Evolutionary conservation across 1,284 basidiomycete genomes (phyloP).

Genomic region (Naganishia albida): DNA sequence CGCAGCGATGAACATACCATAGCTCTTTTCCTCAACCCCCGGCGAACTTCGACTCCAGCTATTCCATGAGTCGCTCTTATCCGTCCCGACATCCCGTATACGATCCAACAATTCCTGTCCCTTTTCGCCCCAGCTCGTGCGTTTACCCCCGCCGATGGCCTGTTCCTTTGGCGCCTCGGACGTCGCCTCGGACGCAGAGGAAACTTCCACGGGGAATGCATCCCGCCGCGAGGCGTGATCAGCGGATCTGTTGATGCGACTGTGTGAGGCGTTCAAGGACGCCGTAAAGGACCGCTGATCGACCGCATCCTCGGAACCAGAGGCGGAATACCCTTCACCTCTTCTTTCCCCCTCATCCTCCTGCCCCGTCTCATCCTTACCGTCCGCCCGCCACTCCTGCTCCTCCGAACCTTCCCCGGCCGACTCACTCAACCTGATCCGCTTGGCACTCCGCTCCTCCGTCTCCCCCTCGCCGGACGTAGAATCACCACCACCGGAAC

Average conservation of each 20-base stretch:
- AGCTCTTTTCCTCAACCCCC: background rate
- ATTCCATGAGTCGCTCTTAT: slow-evolving; percentile 27
- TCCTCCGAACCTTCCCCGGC: slow-evolving; percentile 1
- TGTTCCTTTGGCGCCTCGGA: background rate
- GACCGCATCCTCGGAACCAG: slow-evolving; percentile 22
- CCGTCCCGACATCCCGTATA: slow-evolving; percentile 16
- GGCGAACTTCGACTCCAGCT: slow-evolving; percentile 23
- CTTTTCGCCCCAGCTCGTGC: slow-evolving; percentile 31
- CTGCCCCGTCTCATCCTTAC: background rate
- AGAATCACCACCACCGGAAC: background rate
- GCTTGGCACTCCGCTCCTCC: slow-evolving; percentile 27
- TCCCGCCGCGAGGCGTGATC: slow-evolving; percentile 6
- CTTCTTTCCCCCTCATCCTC: background rate
- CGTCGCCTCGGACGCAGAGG: slow-evolving; percentile 17
- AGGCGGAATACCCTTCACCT: slow-evolving; percentile 19
- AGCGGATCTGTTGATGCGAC: slow-evolving; percentile 53
- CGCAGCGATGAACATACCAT: background rate
- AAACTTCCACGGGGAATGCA: slow-evolving; percentile 6
- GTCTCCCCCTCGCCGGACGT: slow-evolving; percentile 23
- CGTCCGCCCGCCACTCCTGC: background rate
- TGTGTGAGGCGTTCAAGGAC: slow-evolving; percentile 2
- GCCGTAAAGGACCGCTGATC: slow-evolving; percentile 7
- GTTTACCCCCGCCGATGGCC: background rate
- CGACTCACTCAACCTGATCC: slow-evolving; percentile 26
- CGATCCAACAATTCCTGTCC: slow-evolving; percentile 30